Percentiles rank a stretch among this genome's conserved stretches.
These are phyloP conservation scores for Populus hybrid DNA, from an alignment of 441 rosid genomes.

Conservation along the genomic window DNA sequence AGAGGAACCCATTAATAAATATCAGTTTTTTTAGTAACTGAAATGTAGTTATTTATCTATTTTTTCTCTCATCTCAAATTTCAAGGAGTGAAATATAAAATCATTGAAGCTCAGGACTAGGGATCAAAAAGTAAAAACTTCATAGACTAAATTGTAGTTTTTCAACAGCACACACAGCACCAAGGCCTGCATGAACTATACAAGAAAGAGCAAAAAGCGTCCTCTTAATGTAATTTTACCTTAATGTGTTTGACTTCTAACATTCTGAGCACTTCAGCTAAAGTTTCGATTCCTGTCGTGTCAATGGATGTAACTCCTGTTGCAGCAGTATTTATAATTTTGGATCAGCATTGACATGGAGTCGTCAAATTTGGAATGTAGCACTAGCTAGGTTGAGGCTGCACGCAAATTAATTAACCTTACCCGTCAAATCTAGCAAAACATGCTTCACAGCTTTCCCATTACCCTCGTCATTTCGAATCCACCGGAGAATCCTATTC, in stretches of 20 bases:
- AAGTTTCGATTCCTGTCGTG: constrained; percentile 66
- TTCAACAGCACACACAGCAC: too few species aligned
- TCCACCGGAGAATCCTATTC: constrained; percentile 56
- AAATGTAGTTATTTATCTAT: too few species aligned
- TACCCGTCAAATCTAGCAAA: constrained; percentile 75
- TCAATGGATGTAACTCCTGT: constrained; percentile 73
- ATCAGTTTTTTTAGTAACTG: too few species aligned
- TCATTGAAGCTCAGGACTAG: too few species aligned
- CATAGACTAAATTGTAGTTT: too few species aligned
- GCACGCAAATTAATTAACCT: too few species aligned
- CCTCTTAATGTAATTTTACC: constrained; percentile 28
- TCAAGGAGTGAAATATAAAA: too few species aligned
- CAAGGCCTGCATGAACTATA: too few species aligned
- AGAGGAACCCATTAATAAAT: background rate
- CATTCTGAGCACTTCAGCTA: constrained; percentile 51
- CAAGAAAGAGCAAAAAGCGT: background rate
- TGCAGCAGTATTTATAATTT: background rate
- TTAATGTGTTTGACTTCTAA: constrained; percentile 39
- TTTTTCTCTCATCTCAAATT: too few species aligned
- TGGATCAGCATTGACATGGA: background rate
- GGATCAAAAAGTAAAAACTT: too few species aligned
- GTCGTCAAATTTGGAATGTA: background rate
- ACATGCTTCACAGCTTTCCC: constrained; percentile 44
- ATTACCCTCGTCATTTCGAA: constrained; percentile 46
- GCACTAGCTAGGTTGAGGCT: background rate